Evolutionary conservation across 2,329 filamentous ascomycete species (phyloP).

Genomic region (Dissoconium aciculare): DNA sequence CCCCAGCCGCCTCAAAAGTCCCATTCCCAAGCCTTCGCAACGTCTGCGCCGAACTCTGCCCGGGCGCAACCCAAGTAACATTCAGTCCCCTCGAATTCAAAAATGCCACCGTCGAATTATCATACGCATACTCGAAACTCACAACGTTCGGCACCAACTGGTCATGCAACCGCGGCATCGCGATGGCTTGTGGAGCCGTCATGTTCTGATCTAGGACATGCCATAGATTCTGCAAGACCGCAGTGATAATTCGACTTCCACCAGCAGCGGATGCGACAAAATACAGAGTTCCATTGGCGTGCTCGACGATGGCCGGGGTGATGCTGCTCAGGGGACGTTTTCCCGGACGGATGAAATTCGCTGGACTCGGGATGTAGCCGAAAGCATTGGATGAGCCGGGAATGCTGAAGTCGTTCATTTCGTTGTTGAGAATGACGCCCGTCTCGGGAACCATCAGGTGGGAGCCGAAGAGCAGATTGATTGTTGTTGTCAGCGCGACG

Average conservation of each 20-base stretch:
- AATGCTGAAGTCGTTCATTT: slow-evolving; percentile 65
- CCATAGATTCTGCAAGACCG: slow-evolving; percentile 59
- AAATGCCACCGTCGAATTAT: slow-evolving; percentile 47
- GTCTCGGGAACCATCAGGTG: slow-evolving; percentile 65
- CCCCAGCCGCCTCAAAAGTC: slow-evolving; percentile 61
- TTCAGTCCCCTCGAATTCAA: slow-evolving; percentile 54
- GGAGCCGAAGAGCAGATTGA: slow-evolving; percentile 77
- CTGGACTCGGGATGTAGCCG: slow-evolving; percentile 62
- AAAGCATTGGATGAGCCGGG: slow-evolving; percentile 66
- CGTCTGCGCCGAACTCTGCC: slow-evolving; percentile 55
- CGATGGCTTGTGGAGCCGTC: slow-evolving; percentile 47
- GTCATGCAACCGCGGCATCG: slow-evolving; percentile 58
- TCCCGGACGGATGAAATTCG: slow-evolving; percentile 66
- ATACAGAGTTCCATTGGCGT: slow-evolving; percentile 48
- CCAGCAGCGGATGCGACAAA: slow-evolving; percentile 62
- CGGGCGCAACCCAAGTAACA: slow-evolving; percentile 50
- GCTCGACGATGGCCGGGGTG: slow-evolving; percentile 61
- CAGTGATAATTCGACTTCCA: slow-evolving; percentile 66
- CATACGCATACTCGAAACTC: slow-evolving; percentile 53
- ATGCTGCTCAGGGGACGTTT: slow-evolving; percentile 79
- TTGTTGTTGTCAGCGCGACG: slow-evolving; percentile 68
- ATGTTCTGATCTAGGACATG: slow-evolving; percentile 53
- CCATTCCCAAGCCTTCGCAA: slow-evolving; percentile 48
- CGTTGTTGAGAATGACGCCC: slow-evolving; percentile 57
- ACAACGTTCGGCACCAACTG: slow-evolving; percentile 61